Conservation (phyloP, 106 monocot species). For the Platanthera zijinensis region DNA sequence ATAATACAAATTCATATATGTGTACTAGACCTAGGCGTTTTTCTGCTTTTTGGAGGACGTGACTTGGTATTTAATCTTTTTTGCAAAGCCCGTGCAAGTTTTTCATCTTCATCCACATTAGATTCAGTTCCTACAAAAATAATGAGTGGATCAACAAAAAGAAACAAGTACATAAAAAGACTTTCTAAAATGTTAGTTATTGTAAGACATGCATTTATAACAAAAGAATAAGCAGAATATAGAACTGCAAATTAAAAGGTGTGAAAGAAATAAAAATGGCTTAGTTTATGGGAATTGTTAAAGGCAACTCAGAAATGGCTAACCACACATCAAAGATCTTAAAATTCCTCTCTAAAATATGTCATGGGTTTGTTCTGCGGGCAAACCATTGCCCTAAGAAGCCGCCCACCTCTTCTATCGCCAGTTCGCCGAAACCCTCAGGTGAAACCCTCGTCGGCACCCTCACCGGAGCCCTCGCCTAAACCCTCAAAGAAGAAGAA, state of each 20-base stretch:
- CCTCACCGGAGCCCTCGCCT: no score
- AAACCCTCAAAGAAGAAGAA: no score
- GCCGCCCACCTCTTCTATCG: no score
- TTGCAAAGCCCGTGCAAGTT: constrained; percentile 79
- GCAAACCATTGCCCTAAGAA: no score
- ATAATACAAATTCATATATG: no score
- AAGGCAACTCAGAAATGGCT: no score
- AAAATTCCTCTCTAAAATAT: no score
- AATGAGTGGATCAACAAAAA: neutral
- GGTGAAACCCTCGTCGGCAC: no score
- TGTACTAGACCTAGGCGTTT: constrained; percentile 17
- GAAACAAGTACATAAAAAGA: neutral
- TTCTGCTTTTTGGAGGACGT: constrained; percentile 28
- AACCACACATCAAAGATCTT: no score
- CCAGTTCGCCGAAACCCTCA: no score
- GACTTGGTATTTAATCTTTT: constrained; percentile 69
- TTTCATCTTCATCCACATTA: constrained; percentile 74
- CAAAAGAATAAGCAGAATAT: neutral
- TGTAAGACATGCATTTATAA: neutral
- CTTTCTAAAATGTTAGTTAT: neutral
- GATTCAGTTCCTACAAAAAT: constrained; percentile 34
- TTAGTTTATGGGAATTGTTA: no score
- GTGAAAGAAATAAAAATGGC: neutral
- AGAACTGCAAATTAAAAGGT: neutral
- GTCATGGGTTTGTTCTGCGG: no score